Conservation (phyloP, 345 rosid genomes). For the Litchi chinensis region DNA sequence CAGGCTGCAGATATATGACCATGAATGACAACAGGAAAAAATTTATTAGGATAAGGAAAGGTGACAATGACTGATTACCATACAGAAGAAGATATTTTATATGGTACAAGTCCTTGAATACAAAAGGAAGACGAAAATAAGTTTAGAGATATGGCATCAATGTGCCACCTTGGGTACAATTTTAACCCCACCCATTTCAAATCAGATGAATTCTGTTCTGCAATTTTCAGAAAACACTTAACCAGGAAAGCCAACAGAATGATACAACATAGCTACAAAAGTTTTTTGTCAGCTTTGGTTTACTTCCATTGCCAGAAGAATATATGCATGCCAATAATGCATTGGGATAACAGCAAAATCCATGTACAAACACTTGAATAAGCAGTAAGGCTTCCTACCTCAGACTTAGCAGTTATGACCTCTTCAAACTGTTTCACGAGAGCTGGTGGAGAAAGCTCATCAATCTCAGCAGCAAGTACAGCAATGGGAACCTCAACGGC, state of each 20-base stretch:
- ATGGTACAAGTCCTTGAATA: not conserved
- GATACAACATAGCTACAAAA: not conserved
- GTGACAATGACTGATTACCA: not conserved
- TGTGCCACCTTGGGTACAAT: not conserved
- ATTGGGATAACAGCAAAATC: not conserved
- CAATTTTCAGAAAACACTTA: not conserved
- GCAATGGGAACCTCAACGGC: constrained; percentile 53
- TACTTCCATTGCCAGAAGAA: not conserved
- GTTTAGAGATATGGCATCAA: not conserved
- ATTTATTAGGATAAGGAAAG: not conserved
- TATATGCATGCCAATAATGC: not conserved
- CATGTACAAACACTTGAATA: not conserved
- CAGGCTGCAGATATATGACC: not conserved
- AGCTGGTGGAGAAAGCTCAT: constrained; percentile 42
- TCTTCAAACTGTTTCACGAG: constrained; percentile 54
- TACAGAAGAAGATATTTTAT: not conserved
- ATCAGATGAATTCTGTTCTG: not conserved
- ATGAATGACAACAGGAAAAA: not conserved
- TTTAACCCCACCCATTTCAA: not conserved
- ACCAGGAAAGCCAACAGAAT: not conserved
- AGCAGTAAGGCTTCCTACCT: constrained; percentile 33
- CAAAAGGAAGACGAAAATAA: not conserved
- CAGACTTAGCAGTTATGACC: constrained; percentile 38
- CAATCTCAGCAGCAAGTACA: constrained; percentile 63
- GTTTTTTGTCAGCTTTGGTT: not conserved